Base-by-base conservation (phyloP, 2,329 filamentous ascomycete genomes). In the Cercospora janseana region DNA sequence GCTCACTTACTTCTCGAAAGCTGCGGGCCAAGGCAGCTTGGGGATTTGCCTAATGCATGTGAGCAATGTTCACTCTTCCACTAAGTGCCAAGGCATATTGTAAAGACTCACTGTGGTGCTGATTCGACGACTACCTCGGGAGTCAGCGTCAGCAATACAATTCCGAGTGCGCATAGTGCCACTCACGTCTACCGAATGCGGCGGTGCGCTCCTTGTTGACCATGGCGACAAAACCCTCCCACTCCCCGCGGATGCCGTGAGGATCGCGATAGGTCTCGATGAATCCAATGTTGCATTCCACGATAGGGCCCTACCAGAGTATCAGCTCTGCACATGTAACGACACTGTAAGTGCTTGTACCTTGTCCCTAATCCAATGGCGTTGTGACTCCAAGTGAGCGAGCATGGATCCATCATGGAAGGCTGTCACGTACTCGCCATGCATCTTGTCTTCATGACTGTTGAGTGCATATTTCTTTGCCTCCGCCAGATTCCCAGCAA, bases 201-300 rank as follows among this genome's bases (percentile, higher is more conserved):
- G 80, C 81, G 1, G 92, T 98, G 15, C 92, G 84, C 68, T 96
- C 92, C 64, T 92, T 78, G 71, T 97, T 97, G 37, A 97, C 86
- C 70, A 88, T 75, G 52, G 73, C 70, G 5, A 70, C 71, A 43
- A 79, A 76, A 7, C 75, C 77, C 63, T 59, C 63, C 71, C 75
- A 80, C 53, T 80, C 77, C 8, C 74, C 74, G 34, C 77, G 72
- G 13, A 77, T 73, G 16, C 76, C 77, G 51, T 77, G 71, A 2
- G 77, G 77, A 56, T 80, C 78, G 38, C 76, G 67, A 58, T 79
- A 79, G 0, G 77, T 77, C 62, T 79, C 76, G 46, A 79, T 72
- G 61, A 79, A 79, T 5, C 76, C 77, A 52, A 79, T 73, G 40
- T 78, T 75, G 7, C 69, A 72, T 64, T 79, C 78, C 3, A 79